Base-by-base conservation (phyloP, 306 rosid species). In the Corylus heterophylla region DNA sequence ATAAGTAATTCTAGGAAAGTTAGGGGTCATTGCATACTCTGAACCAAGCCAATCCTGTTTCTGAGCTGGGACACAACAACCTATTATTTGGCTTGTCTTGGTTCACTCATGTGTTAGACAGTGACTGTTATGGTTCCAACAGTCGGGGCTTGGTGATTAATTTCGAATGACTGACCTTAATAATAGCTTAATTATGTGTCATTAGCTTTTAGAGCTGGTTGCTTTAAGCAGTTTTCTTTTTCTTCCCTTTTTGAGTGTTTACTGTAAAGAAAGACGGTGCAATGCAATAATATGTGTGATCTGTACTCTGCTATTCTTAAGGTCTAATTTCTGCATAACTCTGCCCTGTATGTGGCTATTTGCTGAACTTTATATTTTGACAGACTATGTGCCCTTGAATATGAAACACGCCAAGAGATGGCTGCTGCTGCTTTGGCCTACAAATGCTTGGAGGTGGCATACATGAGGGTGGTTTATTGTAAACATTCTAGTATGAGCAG, bases 401-500 rank as follows among this genome's bases (percentile, higher is more conserved):
- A 86, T 62, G 94, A 92, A 86, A 75, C 71, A 47, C 78, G 83
- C 58, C 79, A 78, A 74, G 98, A 94, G 88, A 88, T 87, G 91
- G 96, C 92, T 37, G 81, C 89, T 35, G 97, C 98, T 78, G 84
- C 97, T 77, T 87, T 94, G 94, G 97, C 94, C 25, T 94, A 86
- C 85, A 94, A 94, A 89, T 94, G 98, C 89, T 79, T 92, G 89
- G 97, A 90, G 87, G 96, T 92, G 81, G 88, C 96, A 69, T 88
- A 83, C 85, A 84, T 90, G 94, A 88, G 92, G 86, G 83, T 90
- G 52, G 88, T 90, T 63, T 88, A 75, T 83, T 87, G 86, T 82
- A 92, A 87, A 87, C 68, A 80, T 77, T 80, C 92, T 64, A 82
- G 82, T 70, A 25, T 83, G 61, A 82, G 18, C 79, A 87, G 89